A percentile compares a stretch with the other conserved stretches of the same genome.
Conservation (phyloP, 140 eudicot species). For the Ambrosia hybrid region DNA sequence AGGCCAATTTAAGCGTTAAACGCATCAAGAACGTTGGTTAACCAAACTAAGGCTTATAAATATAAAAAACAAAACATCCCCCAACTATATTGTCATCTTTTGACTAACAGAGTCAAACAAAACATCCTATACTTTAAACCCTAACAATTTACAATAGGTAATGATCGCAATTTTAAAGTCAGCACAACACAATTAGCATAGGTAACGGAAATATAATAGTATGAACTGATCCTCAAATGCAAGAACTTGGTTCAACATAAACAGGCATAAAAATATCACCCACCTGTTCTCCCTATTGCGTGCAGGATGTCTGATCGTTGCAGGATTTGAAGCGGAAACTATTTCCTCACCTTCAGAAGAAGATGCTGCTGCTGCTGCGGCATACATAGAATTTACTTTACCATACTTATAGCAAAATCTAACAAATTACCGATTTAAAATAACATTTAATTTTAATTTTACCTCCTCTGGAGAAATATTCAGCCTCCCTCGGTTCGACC, state of each 20-base stretch:
- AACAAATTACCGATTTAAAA: background rate
- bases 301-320: constrained; percentile 45
- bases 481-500: constrained; percentile 42
- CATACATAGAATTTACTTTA: constrained; percentile 11
- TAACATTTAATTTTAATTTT: background rate
- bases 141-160: background rate
- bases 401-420: background rate
- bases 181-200: background rate
- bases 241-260: background rate
- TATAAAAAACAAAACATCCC: background rate
- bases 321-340: constrained; percentile 49
- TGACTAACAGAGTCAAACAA: background rate
- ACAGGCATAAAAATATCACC: background rate
- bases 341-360: constrained; percentile 66
- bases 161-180: background rate
- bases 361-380: constrained; percentile 41
- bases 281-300: constrained; percentile 74
- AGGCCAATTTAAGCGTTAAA: background rate
- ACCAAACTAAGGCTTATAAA: background rate
- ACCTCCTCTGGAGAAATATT: constrained; percentile 64
- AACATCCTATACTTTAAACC: background rate
- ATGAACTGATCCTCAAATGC: background rate
- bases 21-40: background rate
- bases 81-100: background rate
- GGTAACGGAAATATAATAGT: background rate